phyloP scores from a whole-genome alignment of 2,329 filamentous ascomycete species.

The Rutstroemia sp. region DNA sequence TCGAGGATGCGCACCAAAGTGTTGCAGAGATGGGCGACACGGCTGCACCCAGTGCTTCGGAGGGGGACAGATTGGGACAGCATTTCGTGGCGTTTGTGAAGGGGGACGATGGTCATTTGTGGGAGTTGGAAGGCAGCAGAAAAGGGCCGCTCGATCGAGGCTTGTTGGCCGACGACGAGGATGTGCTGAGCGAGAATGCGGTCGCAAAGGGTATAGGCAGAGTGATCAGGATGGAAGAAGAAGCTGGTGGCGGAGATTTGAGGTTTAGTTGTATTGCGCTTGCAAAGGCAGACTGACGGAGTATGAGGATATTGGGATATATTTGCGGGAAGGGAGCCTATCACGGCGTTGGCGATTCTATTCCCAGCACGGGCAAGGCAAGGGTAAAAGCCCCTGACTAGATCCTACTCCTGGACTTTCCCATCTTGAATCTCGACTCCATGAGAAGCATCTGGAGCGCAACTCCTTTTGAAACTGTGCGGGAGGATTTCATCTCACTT shows the following conservation, averaged over 20 bases:
- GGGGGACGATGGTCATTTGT: conserved; percentile 58
- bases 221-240: conserved; percentile 28
- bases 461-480: background rate
- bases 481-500: background rate
- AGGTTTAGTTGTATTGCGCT: conserved; percentile 28
- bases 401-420: background rate
- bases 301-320: background rate
- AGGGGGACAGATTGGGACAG: conserved; percentile 68
- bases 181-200: conserved; percentile 69
- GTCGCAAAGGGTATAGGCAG: conserved; percentile 52
- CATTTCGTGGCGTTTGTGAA: conserved; percentile 97
- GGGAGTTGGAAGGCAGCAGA: conserved; percentile 62
- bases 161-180: conserved; percentile 51
- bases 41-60: conserved; percentile 60
- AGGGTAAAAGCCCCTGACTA: background rate
- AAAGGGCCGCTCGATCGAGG: conserved; percentile 57
- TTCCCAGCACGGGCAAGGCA: background rate
- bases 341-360: background rate
- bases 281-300: background rate
- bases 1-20: conserved; percentile 71
- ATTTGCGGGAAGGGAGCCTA: background rate
- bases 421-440: background rate
- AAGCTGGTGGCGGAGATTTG: conserved; percentile 20
- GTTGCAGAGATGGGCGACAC: conserved; percentile 77
- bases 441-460: background rate